Base-by-base conservation (phyloP, 441 rosid species). In the Viola pubescens region DNA sequence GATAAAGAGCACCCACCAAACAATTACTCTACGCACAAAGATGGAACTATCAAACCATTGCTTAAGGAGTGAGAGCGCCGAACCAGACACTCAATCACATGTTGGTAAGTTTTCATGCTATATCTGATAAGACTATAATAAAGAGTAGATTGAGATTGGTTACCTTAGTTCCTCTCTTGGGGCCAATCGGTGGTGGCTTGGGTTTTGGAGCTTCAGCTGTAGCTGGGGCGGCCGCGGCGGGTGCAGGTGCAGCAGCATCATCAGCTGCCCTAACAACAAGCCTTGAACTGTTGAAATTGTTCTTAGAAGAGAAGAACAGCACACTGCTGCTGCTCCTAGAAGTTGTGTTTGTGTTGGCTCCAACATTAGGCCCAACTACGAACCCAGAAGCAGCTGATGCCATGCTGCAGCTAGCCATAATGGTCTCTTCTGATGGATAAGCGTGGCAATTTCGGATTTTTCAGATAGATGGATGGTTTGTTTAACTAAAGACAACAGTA, bases 91-190 rank as follows among this genome's bases (percentile, higher is more conserved):
- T 26, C 3, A 26, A 26, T 26, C 34, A 26, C 34, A 26, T 26
- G 34, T 26, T 26, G 34, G 3, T 26, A 26, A 26, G 19, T 16
- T 16, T 16, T 16, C 9, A 14, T 49, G 16, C 16, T 49, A 12
- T 14, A 7, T 8, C 10, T 14, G 19, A 6, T 9, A 14, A 2
- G 19, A 49, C 9, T 49, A 13, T 14, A 49, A 5, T 19, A 49
- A 49, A 1, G 13, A 5, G 37, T 6, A 49, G 9, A 8, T 8
- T 13, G 13, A 8, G 40, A 55, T 7, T 52, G 66, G 9, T 60
- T 40, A 88, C 91, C 97, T 84, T 88, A 48, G 94, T 42, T 52
- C 97, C 97, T 83, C 97, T 87, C 80, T 90, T 82, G 66, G 97
- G 95, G 42, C 95, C 92, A 61, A 83, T 82, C 0, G 82, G 92